Evolutionary conservation across 2,329 filamentous ascomycete genomes (phyloP).

Genomic region (Mycosphaerella arachidis): DNA sequence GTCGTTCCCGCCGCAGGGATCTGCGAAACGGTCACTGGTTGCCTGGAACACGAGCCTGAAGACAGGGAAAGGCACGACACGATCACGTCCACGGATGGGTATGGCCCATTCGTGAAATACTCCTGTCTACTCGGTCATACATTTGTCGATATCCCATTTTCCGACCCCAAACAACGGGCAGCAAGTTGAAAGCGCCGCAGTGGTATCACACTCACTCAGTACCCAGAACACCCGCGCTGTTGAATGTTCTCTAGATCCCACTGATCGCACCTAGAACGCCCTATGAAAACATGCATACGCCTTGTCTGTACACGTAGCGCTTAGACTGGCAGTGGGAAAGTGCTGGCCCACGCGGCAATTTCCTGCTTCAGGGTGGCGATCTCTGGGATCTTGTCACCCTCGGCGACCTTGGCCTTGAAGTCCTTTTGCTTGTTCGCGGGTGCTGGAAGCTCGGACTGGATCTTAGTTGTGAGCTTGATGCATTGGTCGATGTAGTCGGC

Average conservation of each 20-base stretch:
- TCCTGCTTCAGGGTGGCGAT: slow-evolving; percentile 85
- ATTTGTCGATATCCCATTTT: not conserved
- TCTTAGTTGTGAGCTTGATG: slow-evolving; percentile 84
- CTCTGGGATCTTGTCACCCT: slow-evolving; percentile 54
- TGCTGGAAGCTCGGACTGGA: slow-evolving; percentile 83
- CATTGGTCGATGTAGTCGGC: slow-evolving; percentile 81
- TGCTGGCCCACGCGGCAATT: slow-evolving; percentile 78
- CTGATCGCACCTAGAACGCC: slow-evolving; percentile 8
- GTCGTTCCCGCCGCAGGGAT: not conserved
- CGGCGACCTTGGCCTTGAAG: slow-evolving; percentile 88
- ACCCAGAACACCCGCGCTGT: slow-evolving; percentile 12
- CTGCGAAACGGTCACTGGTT: not conserved
- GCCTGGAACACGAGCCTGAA: not conserved
- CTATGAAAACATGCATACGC: slow-evolving; percentile 2
- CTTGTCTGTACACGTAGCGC: not conserved
- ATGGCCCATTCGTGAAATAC: not conserved
- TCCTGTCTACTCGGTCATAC: not conserved
- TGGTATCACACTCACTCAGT: not conserved
- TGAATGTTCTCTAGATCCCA: slow-evolving; percentile 9
- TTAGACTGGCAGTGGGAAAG: slow-evolving; percentile 77
- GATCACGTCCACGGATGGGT: not conserved
- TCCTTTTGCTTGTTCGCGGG: slow-evolving; percentile 99
- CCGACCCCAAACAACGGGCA: slow-evolving; percentile 1
- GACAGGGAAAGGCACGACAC: not conserved
- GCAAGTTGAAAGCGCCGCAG: slow-evolving; percentile 18